Base-by-base conservation (phyloP, 208 protist genomes). In the Naegleria fowleri region DNA sequence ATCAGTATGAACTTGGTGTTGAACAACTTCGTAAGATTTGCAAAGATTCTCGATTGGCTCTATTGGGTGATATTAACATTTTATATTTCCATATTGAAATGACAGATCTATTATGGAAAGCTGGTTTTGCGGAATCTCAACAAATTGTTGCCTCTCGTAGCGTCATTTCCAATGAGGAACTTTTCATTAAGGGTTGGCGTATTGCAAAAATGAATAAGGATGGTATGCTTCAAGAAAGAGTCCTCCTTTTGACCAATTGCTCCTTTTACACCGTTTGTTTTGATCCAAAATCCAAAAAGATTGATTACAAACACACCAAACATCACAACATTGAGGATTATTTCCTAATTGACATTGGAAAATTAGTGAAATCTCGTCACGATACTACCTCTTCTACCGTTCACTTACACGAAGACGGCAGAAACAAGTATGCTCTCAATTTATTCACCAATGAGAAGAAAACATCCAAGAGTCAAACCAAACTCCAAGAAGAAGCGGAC, bases 251-350 rank as follows among this genome's bases (percentile, higher is more conserved):
- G 7, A 89, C 86, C n/a, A 67, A 89, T 40, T 40, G 11, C 0
- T 67, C 25, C 39, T 89, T 67, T 22, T 89, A 89, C 25, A 89
- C 86, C 6, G 48, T 89, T 89, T 38, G 33, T 40, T 89, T 67
- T 67, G 86, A 89, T 89, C 41, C 22, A 33, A 89, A 89, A 55
- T 48, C 13, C 19, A 89, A 40, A 39, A 89, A 89, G 33, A 89
- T 89, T 89, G 86, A 89, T 67, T 89, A 67, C 51, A 67, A 38
- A n/a, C 86, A 89, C n/a, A 41, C 15, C n/a, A 89, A 89, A 40
- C 25, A 41, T n/a, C 86, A 89, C 29, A 58, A 58, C 25, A 36
- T 89, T 11, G 86, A 59, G 39, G 86, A 89, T 67, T 67, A 67
- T 40, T 58, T 41, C 33, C 59, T 67, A 29, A 40, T 33, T 40